Percentiles rank a stretch among this genome's conserved stretches.
These are phyloP conservation scores for Phyllosticta ampelicida DNA, from an alignment of 2,329 filamentous ascomycete genomes.

Conservation along the genomic window DNA sequence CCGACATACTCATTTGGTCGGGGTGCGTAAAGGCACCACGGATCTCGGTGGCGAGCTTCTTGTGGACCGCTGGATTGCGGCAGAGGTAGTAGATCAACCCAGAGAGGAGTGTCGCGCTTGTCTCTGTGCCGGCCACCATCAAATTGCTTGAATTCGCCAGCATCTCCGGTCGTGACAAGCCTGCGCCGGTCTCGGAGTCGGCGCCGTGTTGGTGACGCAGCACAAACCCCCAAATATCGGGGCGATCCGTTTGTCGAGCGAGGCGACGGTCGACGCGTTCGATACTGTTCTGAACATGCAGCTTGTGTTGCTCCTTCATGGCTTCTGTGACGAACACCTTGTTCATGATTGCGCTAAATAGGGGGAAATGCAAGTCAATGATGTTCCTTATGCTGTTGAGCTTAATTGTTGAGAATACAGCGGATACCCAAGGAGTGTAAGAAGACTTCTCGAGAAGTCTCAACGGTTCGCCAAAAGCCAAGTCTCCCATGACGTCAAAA, in stretches of 20 bases:
- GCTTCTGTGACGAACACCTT: neutral
- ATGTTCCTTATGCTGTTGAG: neutral
- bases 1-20: conserved; percentile 26
- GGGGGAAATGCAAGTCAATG: conserved; percentile 1
- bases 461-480: conserved; percentile 23
- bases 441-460: conserved; percentile 20
- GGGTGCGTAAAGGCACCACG: conserved; percentile 17
- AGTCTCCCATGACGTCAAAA: conserved; percentile 25
- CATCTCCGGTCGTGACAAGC: conserved; percentile 25
- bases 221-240: conserved; percentile 31
- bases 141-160: conserved; percentile 26
- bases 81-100: conserved; percentile 29
- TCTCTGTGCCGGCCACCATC: conserved; percentile 36
- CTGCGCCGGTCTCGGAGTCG: conserved; percentile 15
- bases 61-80: conserved; percentile 16
- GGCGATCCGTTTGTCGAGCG: conserved; percentile 9
- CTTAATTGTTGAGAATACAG: conserved; percentile 20
- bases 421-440: conserved; percentile 24
- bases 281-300: neutral
- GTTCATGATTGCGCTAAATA: neutral
- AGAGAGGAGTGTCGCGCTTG: conserved; percentile 32
- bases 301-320: neutral
- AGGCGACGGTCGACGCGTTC: conserved; percentile 18
- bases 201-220: conserved; percentile 22
- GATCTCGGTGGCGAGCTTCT: conserved; percentile 21